Evolutionary conservation across 2,329 filamentous ascomycete genomes (phyloP).

Genomic region (Cucurbitaria berberidis): DNA sequence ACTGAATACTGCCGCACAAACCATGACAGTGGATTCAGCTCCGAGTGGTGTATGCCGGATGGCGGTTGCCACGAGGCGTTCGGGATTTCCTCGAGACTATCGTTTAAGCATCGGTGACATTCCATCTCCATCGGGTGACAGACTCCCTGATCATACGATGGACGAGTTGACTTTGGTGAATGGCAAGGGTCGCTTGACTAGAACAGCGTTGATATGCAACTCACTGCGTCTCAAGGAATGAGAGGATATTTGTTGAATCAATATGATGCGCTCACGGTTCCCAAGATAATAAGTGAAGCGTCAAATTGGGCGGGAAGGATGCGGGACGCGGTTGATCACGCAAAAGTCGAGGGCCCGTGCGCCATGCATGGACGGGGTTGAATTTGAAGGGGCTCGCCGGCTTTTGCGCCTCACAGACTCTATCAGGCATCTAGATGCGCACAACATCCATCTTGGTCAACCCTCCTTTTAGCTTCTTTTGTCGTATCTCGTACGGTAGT

Average conservation of each 20-base stretch:
- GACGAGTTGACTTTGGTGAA: neutral
- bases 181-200: neutral
- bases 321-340: too few relatives aligned
- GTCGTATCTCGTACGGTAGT: too few relatives aligned
- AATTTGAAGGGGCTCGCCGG: too few relatives aligned
- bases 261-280: neutral
- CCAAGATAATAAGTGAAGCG: neutral
- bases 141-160: neutral
- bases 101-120: neutral
- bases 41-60: neutral
- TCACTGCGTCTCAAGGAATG: neutral
- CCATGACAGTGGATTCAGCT: neutral
- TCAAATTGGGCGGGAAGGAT: neutral
- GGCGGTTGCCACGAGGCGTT: neutral
- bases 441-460: neutral
- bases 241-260: neutral
- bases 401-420: too few relatives aligned
- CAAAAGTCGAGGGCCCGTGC: too few relatives aligned
- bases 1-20: neutral
- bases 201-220: neutral
- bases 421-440: neutral
- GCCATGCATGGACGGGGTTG: too few relatives aligned
- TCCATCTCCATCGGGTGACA: too few relatives aligned
- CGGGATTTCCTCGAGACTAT: neutral
- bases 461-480: too few relatives aligned